phyloP scores from a whole-genome alignment of 805 yeast species.

The Saccharomycopsis babjevae region DNA sequence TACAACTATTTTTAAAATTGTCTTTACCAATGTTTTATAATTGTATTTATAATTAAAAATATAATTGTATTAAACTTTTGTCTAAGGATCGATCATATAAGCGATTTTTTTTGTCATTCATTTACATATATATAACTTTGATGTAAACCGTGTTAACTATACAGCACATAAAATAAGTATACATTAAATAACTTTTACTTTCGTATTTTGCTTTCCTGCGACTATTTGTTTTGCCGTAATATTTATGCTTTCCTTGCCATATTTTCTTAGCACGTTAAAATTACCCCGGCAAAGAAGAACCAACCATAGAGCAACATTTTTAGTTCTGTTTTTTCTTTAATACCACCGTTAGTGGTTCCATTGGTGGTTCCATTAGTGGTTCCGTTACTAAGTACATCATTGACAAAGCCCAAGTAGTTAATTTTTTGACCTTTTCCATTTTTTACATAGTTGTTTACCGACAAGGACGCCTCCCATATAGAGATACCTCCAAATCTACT shows the following conservation, averaged over 20 bases:
- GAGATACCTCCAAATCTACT: constrained; percentile 11
- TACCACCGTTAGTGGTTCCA: not conserved
- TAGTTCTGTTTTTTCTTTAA: too few relatives aligned
- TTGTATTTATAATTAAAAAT: too few relatives aligned
- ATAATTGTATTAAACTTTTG: too few relatives aligned
- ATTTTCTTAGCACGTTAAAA: not conserved
- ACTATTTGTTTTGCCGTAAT: not conserved
- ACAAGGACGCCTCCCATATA: constrained; percentile 16
- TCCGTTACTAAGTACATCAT: not conserved
- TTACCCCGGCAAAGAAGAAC: not conserved
- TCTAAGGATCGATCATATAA: too few relatives aligned
- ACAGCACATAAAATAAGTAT: too few relatives aligned
- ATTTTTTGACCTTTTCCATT: not conserved
- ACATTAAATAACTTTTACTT: too few relatives aligned
- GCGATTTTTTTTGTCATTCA: too few relatives aligned
- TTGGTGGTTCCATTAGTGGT: not conserved
- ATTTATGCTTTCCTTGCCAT: not conserved
- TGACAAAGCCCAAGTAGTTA: constrained; percentile 1
- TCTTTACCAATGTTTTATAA: too few relatives aligned
- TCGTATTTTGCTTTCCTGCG: too few relatives aligned
- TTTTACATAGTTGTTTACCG: constrained; percentile 2
- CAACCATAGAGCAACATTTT: not conserved
- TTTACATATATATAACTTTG: too few relatives aligned
- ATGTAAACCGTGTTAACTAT: too few relatives aligned
- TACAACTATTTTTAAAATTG: too few relatives aligned